Conservation (phyloP, 352 stramenopile species). For the Globisporangium spinosum region DNA sequence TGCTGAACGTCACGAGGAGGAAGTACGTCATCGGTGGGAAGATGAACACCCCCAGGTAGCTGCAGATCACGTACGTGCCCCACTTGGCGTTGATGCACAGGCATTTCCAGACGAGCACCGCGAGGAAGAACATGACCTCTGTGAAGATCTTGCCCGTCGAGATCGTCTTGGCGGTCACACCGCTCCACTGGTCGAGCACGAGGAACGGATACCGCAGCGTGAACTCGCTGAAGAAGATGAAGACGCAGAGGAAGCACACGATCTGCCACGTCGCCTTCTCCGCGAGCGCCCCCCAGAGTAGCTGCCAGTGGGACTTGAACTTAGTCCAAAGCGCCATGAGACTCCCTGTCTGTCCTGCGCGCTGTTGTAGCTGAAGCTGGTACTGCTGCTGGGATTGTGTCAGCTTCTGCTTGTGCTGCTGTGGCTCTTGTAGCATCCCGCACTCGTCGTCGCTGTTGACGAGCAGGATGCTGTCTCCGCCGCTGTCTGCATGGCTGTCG, state of each 20-base stretch:
- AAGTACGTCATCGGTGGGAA: slow-evolving; percentile 26
- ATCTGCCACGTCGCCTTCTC: slow-evolving; percentile 41
- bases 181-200: slow-evolving; percentile 37
- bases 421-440: slow-evolving; percentile 19
- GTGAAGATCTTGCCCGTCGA: slow-evolving; percentile 30
- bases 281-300: slow-evolving; percentile 29
- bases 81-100: slow-evolving; percentile 33
- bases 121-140: slow-evolving; percentile 30
- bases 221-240: slow-evolving; percentile 50
- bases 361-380: not conserved
- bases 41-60: slow-evolving; percentile 27
- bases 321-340: not conserved
- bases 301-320: slow-evolving; percentile 28
- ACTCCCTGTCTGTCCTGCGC: not conserved
- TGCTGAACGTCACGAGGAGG: slow-evolving; percentile 26
- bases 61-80: slow-evolving; percentile 28
- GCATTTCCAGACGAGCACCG: slow-evolving; percentile 32
- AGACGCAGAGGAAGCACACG: slow-evolving; percentile 37
- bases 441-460: slow-evolving; percentile 21
- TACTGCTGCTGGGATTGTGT: not conserved
- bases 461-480: slow-evolving; percentile 10
- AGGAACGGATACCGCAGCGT: slow-evolving; percentile 38
- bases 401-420: not conserved
- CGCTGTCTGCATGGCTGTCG: slow-evolving; percentile 11
- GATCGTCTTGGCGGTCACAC: slow-evolving; percentile 31